Evolutionary conservation across 2,329 filamentous ascomycete species (phyloP).

Genomic region (Cercospora zeina): DNA sequence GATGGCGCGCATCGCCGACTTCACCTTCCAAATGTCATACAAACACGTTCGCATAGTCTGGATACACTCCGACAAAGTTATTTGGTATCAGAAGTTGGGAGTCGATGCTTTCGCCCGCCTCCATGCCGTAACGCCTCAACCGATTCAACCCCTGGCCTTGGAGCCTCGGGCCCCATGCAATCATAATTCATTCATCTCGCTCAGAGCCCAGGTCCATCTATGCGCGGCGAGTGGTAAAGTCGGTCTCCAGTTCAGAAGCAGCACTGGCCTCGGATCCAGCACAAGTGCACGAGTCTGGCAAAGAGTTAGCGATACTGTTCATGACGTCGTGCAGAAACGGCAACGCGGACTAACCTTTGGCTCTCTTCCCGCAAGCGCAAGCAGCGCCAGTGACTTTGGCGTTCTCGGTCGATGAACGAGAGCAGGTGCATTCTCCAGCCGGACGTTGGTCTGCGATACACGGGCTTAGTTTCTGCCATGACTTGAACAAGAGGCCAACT

Average conservation of each 20-base stretch:
- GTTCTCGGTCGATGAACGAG: conserved; percentile 71
- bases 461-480: conserved; percentile 9
- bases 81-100: background rate
- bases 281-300: conserved; percentile 25
- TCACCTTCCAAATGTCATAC: background rate
- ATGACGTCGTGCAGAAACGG: background rate
- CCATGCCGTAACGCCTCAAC: conserved; percentile 3
- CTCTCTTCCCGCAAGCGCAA: conserved; percentile 74
- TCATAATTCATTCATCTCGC: background rate
- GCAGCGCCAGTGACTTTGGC: conserved; percentile 58
- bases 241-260: conserved; percentile 24
- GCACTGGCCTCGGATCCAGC: conserved; percentile 18
- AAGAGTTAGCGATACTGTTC: background rate
- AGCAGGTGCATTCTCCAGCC: conserved; percentile 78
- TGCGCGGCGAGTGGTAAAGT: conserved; percentile 25
- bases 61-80: background rate
- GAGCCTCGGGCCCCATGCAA: conserved; percentile 1
- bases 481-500: conserved; percentile 33
- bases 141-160: background rate
- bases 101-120: background rate
- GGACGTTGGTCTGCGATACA: conserved; percentile 61
- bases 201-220: background rate
- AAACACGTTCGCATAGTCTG: background rate
- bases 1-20: background rate
- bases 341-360: conserved; percentile 7